A percentile compares a stretch with the other conserved stretches of the same genome.
These are phyloP conservation scores for Mycena haematopus DNA, from an alignment of 768 basidiomycete genomes.

Conservation along the genomic window DNA sequence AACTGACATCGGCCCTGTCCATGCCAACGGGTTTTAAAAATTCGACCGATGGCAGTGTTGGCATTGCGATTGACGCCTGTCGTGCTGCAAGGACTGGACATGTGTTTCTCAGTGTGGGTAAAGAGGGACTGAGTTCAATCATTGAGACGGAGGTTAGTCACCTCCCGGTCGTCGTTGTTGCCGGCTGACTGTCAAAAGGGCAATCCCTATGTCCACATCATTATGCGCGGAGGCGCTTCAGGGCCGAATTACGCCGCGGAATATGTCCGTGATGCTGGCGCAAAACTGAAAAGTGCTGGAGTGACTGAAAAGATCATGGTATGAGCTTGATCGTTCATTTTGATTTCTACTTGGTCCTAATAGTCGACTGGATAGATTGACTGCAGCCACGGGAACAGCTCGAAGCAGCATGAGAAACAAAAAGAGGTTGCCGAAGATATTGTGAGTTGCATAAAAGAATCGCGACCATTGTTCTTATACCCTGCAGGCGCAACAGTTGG, in stretches of 20 bases:
- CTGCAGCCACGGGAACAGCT: conserved; percentile 96
- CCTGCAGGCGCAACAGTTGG: conserved; percentile 72
- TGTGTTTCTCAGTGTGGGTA: conserved; percentile 96
- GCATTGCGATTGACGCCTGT: conserved; percentile 95
- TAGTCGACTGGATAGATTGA: conserved; percentile 66
- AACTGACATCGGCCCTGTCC: conserved; percentile 84
- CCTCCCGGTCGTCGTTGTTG: neutral
- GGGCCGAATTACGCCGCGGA: conserved; percentile 91
- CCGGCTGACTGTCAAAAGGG: conserved; percentile 52
- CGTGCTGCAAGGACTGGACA: conserved; percentile 90
- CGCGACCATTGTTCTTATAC: conserved; percentile 23
- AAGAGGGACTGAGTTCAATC: conserved; percentile 93
- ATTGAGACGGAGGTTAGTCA: conserved; percentile 85
- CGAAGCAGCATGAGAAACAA: conserved; percentile 90
- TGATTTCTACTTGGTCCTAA: neutral
- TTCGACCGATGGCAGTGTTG: conserved; percentile 91
- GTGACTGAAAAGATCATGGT: conserved; percentile 89
- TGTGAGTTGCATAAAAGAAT: conserved; percentile 51
- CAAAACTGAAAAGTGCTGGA: conserved; percentile 80
- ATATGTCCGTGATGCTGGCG: conserved; percentile 76
- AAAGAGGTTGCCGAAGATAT: conserved; percentile 89
- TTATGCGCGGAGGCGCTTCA: conserved; percentile 86
- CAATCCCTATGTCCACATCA: conserved; percentile 92
- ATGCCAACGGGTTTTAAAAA: conserved; percentile 99
- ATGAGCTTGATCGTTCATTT: conserved; percentile 26